Base-by-base conservation (phyloP, 176 grass and related monocot species). In the Phragmites australis region DNA sequence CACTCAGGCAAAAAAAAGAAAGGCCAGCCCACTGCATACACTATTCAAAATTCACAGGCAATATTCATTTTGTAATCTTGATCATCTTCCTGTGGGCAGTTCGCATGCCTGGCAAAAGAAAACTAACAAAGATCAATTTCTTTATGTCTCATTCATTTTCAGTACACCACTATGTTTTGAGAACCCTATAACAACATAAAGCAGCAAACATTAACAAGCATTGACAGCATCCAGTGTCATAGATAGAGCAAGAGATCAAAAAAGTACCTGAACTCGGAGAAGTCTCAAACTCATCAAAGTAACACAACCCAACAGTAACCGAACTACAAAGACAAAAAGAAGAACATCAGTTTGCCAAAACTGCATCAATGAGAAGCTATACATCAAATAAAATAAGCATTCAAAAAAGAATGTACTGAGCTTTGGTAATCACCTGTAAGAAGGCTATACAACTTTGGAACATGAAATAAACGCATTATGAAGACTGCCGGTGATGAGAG, bases 381-480 rank as follows among this genome's bases (percentile, higher is more conserved):
- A 74, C 11, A 79, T 49, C 27, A 80, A 57, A 73, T 49, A 66
- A 50, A 39, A 87, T 79, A 65, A 84, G 43, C 16, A 65, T 25
- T 64, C 74, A 75, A 67, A 55, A 46, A 53, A 67, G n/a, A 42
- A 71, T 77, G 27, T 45, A 46, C 23, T 19, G 47, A 55, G 56
- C 14, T 62, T 70, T 61, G 5, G 32, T 8, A 87, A 29, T 62
- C 77, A 95, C 93, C 96, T 90, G 84, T 82, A 45, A 95, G 73
- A 76, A 99, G 96, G 78, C 86, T 67, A 83, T 93, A 95, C 71
- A 93, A 56, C 82, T 93, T 99, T 86, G 90, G 84, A 68, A 72
- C 47, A 74, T 84, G 78, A 29, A 89, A 72, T 68, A 79, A 72
- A 84, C 80, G 72, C 70, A 93, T 80, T 67, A 95, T 53, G 51